These are phyloP conservation scores for Talaromyces thailandensis DNA, from an alignment of 495 filamentous ascomycete genomes.

Conservation along the genomic window DNA sequence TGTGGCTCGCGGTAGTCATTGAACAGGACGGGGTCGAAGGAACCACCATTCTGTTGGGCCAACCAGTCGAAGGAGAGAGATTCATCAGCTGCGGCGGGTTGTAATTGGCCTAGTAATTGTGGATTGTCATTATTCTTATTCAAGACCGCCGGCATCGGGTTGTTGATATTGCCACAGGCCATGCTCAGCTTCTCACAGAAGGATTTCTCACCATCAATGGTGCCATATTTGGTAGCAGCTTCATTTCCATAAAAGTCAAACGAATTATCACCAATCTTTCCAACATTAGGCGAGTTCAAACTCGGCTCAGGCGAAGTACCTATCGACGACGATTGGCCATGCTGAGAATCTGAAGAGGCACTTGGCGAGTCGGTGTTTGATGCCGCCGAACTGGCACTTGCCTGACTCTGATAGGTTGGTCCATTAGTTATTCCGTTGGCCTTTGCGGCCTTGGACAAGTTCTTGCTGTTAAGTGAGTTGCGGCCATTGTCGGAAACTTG, in stretches of 20 bases:
- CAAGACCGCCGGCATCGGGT: constrained; percentile 49
- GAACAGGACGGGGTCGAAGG: constrained; percentile 89
- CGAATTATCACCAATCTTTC: constrained; percentile 48
- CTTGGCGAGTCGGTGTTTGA: constrained; percentile 48
- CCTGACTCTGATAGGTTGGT: background rate
- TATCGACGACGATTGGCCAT: constrained; percentile 68
- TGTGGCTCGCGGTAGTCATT: constrained; percentile 89
- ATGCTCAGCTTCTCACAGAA: constrained; percentile 66
- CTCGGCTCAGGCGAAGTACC: constrained; percentile 70
- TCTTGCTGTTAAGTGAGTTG: background rate
- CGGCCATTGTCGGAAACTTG: constrained; percentile 17
- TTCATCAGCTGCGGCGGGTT: constrained; percentile 16
- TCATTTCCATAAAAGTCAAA: constrained; percentile 10
- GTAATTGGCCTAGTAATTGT: constrained; percentile 15
- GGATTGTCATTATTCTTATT: constrained; percentile 23
- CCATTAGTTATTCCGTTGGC: constrained; percentile 2
- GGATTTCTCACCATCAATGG: constrained; percentile 46
- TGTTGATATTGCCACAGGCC: constrained; percentile 62
- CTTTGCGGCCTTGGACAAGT: background rate
- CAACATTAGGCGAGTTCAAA: constrained; percentile 44
- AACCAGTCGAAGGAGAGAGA: constrained; percentile 60
- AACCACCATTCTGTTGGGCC: constrained; percentile 73
- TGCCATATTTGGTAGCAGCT: constrained; percentile 17
- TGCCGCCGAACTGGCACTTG: constrained; percentile 14
- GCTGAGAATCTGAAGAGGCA: constrained; percentile 48